Percentiles rank a stretch among this genome's conserved stretches.
Conservation (phyloP, 2,329 filamentous ascomycete species). For the Diaporthe velutina region DNA sequence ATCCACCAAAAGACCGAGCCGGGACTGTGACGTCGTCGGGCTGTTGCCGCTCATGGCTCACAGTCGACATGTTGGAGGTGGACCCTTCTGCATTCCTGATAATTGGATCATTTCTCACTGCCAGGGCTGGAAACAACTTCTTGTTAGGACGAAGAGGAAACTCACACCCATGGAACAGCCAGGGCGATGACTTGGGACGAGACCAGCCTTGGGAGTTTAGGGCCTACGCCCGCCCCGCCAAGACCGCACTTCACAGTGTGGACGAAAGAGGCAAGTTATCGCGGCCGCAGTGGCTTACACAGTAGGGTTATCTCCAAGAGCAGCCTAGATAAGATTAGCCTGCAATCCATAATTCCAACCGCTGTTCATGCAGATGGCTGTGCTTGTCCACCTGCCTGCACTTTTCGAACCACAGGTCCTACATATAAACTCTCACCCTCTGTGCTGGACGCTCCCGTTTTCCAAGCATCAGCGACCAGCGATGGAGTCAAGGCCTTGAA, state of each 20-base stretch:
- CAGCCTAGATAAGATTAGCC: background rate
- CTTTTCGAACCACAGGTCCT: background rate
- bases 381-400: background rate
- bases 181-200: background rate
- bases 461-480: background rate
- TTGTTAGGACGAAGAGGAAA: slow-evolving; percentile 7
- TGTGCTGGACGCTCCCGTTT: background rate
- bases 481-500: background rate
- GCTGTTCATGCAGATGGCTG: too few species aligned
- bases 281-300: too few species aligned
- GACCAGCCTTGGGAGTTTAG: background rate
- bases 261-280: slow-evolving; percentile 20
- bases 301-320: background rate
- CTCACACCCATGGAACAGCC: background rate
- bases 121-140: background rate
- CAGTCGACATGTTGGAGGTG: background rate
- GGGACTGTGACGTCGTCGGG: background rate
- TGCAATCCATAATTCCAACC: too few species aligned
- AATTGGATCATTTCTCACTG: background rate
- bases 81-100: background rate
- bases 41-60: background rate
- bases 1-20: slow-evolving; percentile 29
- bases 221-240: background rate
- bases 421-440: background rate
- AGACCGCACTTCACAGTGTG: background rate